Evolutionary conservation across 495 filamentous ascomycete species (phyloP).

Genomic region (Alectoria sarmentosa): DNA sequence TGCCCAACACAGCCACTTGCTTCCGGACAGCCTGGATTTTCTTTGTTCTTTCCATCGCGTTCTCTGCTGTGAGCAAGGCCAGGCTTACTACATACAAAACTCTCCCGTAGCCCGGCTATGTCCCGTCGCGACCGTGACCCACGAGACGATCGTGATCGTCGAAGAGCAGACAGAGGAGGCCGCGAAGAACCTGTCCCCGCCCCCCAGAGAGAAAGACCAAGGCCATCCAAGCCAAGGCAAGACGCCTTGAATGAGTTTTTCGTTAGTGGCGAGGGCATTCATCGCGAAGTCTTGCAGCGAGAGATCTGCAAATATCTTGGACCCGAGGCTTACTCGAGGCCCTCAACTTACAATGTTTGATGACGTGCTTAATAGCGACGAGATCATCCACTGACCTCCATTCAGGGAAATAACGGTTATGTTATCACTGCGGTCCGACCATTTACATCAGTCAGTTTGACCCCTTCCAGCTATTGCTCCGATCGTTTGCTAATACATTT

Average conservation of each 20-base stretch:
- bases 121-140: background rate
- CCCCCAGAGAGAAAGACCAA: constrained; percentile 7
- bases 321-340: constrained; percentile 83
- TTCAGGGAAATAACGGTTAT: constrained; percentile 25
- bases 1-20: background rate
- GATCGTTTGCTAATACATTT: constrained; percentile 5
- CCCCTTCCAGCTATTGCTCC: background rate
- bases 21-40: background rate
- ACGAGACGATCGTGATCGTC: constrained; percentile 17
- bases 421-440: constrained; percentile 26
- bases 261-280: constrained; percentile 81
- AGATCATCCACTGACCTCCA: constrained; percentile 13
- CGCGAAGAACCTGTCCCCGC: background rate
- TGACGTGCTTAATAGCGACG: constrained; percentile 1
- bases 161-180: constrained; percentile 10
- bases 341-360: constrained; percentile 73
- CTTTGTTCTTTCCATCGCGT: background rate
- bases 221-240: constrained; percentile 6
- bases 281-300: constrained; percentile 87
- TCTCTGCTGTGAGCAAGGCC: constrained; percentile 6
- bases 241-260: constrained; percentile 63
- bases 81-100: background rate
- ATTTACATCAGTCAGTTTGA: constrained; percentile 25
- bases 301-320: constrained; percentile 93
- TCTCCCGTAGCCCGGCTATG: constrained; percentile 5